These are phyloP conservation scores for Mortierella claussenii DNA, from an alignment of 192 early-diverging fungal species.

Conservation along the genomic window DNA sequence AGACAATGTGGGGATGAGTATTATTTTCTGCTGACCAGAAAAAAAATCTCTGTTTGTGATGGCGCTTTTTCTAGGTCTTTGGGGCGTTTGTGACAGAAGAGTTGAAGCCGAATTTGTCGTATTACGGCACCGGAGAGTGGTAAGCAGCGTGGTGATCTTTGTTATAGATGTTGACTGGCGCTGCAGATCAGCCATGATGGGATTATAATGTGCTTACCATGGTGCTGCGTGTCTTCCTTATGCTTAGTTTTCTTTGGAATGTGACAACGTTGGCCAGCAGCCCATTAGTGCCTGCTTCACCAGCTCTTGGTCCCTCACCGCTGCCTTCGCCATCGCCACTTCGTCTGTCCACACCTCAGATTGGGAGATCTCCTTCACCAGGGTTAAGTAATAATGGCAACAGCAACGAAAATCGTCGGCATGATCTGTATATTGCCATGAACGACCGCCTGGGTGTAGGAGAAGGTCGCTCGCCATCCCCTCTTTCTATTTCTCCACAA, in stretches of 20 bases:
- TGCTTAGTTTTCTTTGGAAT: slow-evolving; percentile 80
- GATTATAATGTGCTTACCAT: too few relatives aligned
- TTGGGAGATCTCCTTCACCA: slow-evolving; percentile 23
- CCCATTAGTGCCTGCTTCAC: slow-evolving; percentile 28
- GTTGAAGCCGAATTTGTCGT: slow-evolving; percentile 68
- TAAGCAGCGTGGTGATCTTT: slow-evolving; percentile 35
- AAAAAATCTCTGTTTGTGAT: not conserved
- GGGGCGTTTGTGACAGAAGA: slow-evolving; percentile 81
- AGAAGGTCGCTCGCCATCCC: slow-evolving; percentile 17
- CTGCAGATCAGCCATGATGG: too few relatives aligned
- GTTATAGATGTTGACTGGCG: not conserved
- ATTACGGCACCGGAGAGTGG: slow-evolving; percentile 89
- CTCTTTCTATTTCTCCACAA: slow-evolving; percentile 8
- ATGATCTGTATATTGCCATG: slow-evolving; percentile 33
- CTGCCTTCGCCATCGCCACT: slow-evolving; percentile 43
- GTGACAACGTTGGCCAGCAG: slow-evolving; percentile 32
- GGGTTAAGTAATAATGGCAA: slow-evolving; percentile 4
- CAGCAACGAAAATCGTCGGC: slow-evolving; percentile 11
- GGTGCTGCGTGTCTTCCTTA: not conserved
- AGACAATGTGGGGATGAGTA: too few relatives aligned
- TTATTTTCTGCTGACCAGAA: not conserved
- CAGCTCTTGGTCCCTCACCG: slow-evolving; percentile 12
- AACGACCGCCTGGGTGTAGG: slow-evolving; percentile 14
- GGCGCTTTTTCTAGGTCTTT: slow-evolving; percentile 67
- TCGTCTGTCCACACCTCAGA: slow-evolving; percentile 20